Evolutionary conservation across 495 filamentous ascomycete species (phyloP).

Genomic region (Tuber borchii): DNA sequence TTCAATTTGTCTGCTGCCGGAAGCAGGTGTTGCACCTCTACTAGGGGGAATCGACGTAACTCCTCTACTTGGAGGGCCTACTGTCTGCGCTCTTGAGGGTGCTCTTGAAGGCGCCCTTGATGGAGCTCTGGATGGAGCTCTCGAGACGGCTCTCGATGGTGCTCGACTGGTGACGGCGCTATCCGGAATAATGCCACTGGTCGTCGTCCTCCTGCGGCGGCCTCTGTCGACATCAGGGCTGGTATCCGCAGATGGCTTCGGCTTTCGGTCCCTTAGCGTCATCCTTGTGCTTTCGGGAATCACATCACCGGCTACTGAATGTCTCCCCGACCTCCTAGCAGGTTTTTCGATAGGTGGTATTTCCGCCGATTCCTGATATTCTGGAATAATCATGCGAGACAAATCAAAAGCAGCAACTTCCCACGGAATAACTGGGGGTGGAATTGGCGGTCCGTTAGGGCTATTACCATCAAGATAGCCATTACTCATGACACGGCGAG

Average conservation of each 20-base stretch:
- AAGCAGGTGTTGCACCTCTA: conserved; percentile 20
- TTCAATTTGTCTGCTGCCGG: conserved; percentile 12
- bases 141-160: conserved; percentile 16
- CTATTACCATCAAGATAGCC: conserved; percentile 35
- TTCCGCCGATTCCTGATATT: conserved; percentile 27
- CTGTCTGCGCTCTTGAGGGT: conserved; percentile 9
- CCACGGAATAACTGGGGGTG: conserved; percentile 78
- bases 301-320: conserved; percentile 43
- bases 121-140: neutral
- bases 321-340: conserved; percentile 56
- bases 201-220: conserved; percentile 26
- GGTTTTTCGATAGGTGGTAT: conserved; percentile 54
- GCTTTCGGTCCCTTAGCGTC: conserved; percentile 67
- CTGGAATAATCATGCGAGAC: conserved; percentile 75
- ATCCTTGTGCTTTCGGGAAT: conserved; percentile 53
- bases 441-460: conserved; percentile 41
- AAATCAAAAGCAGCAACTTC: conserved; percentile 71
- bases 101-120: conserved; percentile 1
- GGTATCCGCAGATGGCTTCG: conserved; percentile 44
- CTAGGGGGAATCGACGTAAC: conserved; percentile 22
- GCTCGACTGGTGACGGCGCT: conserved; percentile 27
- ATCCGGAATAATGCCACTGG: conserved; percentile 10
- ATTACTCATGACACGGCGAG: conserved; percentile 38
- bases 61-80: conserved; percentile 6
- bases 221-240: conserved; percentile 16